Evolutionary conservation across 441 rosid genomes (phyloP).

Genomic region (Euphorbia celastroides): DNA sequence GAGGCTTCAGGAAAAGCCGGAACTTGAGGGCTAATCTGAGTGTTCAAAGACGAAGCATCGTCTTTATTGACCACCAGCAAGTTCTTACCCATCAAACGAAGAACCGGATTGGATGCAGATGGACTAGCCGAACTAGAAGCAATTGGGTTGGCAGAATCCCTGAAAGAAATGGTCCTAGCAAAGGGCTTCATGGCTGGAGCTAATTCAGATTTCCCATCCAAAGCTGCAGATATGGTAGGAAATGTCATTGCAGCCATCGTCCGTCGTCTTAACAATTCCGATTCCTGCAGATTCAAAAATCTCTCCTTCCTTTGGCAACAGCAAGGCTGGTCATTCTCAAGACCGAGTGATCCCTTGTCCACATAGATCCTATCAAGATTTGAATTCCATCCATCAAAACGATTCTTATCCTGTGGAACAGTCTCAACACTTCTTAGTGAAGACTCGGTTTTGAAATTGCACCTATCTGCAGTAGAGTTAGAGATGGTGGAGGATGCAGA

Average conservation of each 20-base stretch:
- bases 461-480: slow-evolving; percentile 41
- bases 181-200: slow-evolving; percentile 25
- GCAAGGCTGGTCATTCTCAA: slow-evolving; percentile 63
- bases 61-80: slow-evolving; percentile 82
- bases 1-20: slow-evolving; percentile 25
- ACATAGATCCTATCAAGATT: slow-evolving; percentile 27
- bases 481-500: slow-evolving; percentile 68
- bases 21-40: slow-evolving; percentile 27
- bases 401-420: slow-evolving; percentile 26
- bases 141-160: slow-evolving; percentile 33
- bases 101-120: slow-evolving; percentile 66
- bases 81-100: slow-evolving; percentile 94
- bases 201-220: too few relatives aligned
- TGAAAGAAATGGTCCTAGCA: too few relatives aligned
- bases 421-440: slow-evolving; percentile 31
- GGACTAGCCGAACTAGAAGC: slow-evolving; percentile 46
- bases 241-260: slow-evolving; percentile 37
- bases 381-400: slow-evolving; percentile 27
- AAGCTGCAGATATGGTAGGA: slow-evolving; percentile 15
- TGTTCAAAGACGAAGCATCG: slow-evolving; percentile 27
- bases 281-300: slow-evolving; percentile 43
- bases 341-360: slow-evolving; percentile 19
- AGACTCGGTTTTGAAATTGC: slow-evolving; percentile 25
- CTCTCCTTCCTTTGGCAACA: slow-evolving; percentile 84
- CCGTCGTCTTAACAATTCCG: slow-evolving; percentile 52